Evolutionary conservation across 1,139 yeast species (phyloP).

Genomic region (Suzukiozyma palmioleophila): DNA sequence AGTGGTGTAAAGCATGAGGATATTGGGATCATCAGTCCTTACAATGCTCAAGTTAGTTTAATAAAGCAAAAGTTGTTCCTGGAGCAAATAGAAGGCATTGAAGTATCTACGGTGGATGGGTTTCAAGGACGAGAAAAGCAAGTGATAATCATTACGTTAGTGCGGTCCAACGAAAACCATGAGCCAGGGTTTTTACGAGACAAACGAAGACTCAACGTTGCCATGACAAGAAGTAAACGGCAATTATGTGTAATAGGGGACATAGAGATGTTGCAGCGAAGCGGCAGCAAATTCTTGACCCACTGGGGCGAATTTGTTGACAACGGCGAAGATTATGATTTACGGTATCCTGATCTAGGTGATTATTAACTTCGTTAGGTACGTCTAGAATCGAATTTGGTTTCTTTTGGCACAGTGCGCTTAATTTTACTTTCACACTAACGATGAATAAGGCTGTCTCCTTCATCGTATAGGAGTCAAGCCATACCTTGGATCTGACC

Average conservation of each 20-base stretch:
- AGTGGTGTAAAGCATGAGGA: slow-evolving; percentile 45
- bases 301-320: slow-evolving; percentile 75
- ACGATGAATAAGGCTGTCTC: not conserved
- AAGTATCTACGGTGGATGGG: slow-evolving; percentile 44
- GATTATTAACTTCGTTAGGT: slow-evolving; percentile 16
- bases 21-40: slow-evolving; percentile 86
- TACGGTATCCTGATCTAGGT: slow-evolving; percentile 58
- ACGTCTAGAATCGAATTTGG: not conserved
- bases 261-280: slow-evolving; percentile 52
- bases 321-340: slow-evolving; percentile 37
- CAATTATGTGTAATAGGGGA: slow-evolving; percentile 88
- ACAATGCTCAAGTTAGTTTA: slow-evolving; percentile 75
- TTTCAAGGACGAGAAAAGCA: slow-evolving; percentile 70
- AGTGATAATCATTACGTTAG: slow-evolving; percentile 56
- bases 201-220: slow-evolving; percentile 73
- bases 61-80: slow-evolving; percentile 44
- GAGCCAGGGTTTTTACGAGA: slow-evolving; percentile 79
- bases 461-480: not conserved
- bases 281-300: slow-evolving; percentile 45
- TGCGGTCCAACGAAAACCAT: slow-evolving; percentile 42
- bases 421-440: too few species aligned
- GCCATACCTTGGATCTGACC: too few species aligned
- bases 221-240: slow-evolving; percentile 85
- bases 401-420: not conserved
- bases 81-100: slow-evolving; percentile 18